These are phyloP conservation scores for Boehmeria nivea DNA, from an alignment of 306 rosid genomes.

Conservation along the genomic window DNA sequence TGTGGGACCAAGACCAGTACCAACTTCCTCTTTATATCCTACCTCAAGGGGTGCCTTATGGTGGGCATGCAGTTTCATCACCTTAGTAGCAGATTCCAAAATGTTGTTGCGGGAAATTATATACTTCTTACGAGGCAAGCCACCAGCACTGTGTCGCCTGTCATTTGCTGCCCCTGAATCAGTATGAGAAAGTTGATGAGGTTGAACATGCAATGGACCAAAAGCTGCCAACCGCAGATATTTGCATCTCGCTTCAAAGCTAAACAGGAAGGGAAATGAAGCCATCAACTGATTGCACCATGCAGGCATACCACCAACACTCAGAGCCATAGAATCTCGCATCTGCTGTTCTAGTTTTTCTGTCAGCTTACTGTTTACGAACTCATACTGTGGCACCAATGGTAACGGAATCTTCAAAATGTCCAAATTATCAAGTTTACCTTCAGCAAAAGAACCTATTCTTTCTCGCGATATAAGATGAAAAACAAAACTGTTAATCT, in stretches of 20 bases:
- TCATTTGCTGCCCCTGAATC: slow-evolving; percentile 43
- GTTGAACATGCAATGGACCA: slow-evolving; percentile 48
- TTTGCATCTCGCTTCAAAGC: slow-evolving; percentile 91
- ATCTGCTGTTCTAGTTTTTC: slow-evolving; percentile 96
- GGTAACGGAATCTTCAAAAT: slow-evolving; percentile 43
- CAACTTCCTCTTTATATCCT: slow-evolving; percentile 92
- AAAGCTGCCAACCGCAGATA: slow-evolving; percentile 80
- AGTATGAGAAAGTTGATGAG: slow-evolving; percentile 35
- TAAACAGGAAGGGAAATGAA: slow-evolving; percentile 77
- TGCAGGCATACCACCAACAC: slow-evolving; percentile 75
- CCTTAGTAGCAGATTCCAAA: slow-evolving; percentile 78
- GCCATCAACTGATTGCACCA: slow-evolving; percentile 80
- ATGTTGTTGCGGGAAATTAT: slow-evolving; percentile 63
- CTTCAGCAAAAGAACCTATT: slow-evolving; percentile 77
- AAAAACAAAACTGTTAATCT: slow-evolving; percentile 59
- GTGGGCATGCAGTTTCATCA: slow-evolving; percentile 75
- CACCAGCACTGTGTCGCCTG: slow-evolving; percentile 44
- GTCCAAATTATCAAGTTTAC: slow-evolving; percentile 63
- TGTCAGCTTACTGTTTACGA: slow-evolving; percentile 78
- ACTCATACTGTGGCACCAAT: slow-evolving; percentile 68
- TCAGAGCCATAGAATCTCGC: slow-evolving; percentile 72
- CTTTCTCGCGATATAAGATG: slow-evolving; percentile 77
- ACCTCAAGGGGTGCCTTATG: slow-evolving; percentile 81
- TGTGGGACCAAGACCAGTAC: slow-evolving; percentile 99
- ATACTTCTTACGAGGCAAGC: slow-evolving; percentile 69